Base-by-base conservation (phyloP, 805 yeast genomes). In the Metschnikowia rubicola region DNA sequence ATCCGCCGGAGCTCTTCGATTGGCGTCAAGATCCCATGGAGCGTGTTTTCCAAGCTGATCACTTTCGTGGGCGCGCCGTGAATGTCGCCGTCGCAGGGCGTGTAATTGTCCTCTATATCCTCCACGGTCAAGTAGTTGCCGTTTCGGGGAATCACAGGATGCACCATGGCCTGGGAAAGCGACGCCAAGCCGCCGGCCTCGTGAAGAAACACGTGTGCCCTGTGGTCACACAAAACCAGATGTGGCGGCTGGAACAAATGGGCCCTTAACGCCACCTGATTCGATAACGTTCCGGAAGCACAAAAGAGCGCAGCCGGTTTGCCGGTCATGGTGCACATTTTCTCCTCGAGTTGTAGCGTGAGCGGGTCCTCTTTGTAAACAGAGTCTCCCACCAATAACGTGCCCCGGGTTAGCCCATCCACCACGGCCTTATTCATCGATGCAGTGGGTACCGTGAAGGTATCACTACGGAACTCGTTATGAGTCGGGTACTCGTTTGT, bases 151-250 rank as follows among this genome's bases (percentile, higher is more conserved):
- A 66, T 71, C 8, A 90, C 89, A 0, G 97, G 88, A 8, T 80
- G 79, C 4, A 89, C 96, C 95, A 91, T 86, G 2, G 97, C 96
- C 66, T 86, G 96, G 11, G 96, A 87, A 50, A 92, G 73, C 43
- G 88, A 81, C 6, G 97, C 95, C 43, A 92, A 67, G 2, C 97
- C 98, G 32, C 91, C 96, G 26, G 97, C 96, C 68, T 91, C 98
- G 56, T 82, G 82, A 30, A 82, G 72, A 64, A 77, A 91, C 26
- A 91, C 83, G 60, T 91, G 98, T 10, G 92, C 83, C 51, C 97
- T 75, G 66, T 83, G 75, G 65, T 92, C 97, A 70, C 96, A 88
- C 40, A 91, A 61, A 26, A 92, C 73, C n/a, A 91, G 79, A 68
- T 84, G 83, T 2, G 96, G 96, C 13, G 97, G 97, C 60, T 86